Evolutionary conservation across 495 filamentous ascomycete species (phyloP), one percentile per base, ranked within the genome.

Genomic region (Usnea hakonensis): DNA sequence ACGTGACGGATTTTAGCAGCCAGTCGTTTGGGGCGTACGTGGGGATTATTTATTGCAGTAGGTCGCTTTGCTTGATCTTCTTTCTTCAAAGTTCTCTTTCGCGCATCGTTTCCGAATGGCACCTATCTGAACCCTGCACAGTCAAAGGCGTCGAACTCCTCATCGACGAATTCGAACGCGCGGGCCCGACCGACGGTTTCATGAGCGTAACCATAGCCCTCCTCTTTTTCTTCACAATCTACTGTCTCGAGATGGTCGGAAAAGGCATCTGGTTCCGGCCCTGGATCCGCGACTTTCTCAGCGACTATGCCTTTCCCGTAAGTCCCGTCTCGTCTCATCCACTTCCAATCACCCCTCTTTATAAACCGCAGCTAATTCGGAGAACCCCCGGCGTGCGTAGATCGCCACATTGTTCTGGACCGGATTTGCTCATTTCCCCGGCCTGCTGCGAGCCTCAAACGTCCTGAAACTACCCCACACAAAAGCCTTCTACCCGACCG

Each of bases 21-120:
- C 64, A 78, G 54, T 70, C 68, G n/a, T 79, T 79, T 48, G 77
- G 74, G 21, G 72, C 75, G 40, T 79, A 79, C 58, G 75, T 79
- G 19, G 76, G 69, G 13, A 73, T 76, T 55, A 77, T 79, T 35
- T 79, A 77, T 58, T 69, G 73, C 48, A 70, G 67, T 70, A 64
- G 8, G 67, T 43, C 32, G 23, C 0, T 23, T 23, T 48, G 14
- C 16, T 33, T 28, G 9, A 5, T 55, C 2, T 63, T 35, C 17
- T 8, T 2, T 10, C 43, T 4, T 35, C 17, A 9, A 9, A 28
- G 50, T n/a, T n/a, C n/a, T n/a, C n/a, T n/a, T n/a, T n/a, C n/a
- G n/a, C n/a, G n/a, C n/a, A n/a, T n/a, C n/a, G n/a, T n/a, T n/a
- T n/a, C n/a, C n/a, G n/a, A n/a, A n/a, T n/a, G n/a, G n/a, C n/a